Base-by-base conservation (phyloP, 768 basidiomycete species). In the Rhodotorula paludigena region DNA sequence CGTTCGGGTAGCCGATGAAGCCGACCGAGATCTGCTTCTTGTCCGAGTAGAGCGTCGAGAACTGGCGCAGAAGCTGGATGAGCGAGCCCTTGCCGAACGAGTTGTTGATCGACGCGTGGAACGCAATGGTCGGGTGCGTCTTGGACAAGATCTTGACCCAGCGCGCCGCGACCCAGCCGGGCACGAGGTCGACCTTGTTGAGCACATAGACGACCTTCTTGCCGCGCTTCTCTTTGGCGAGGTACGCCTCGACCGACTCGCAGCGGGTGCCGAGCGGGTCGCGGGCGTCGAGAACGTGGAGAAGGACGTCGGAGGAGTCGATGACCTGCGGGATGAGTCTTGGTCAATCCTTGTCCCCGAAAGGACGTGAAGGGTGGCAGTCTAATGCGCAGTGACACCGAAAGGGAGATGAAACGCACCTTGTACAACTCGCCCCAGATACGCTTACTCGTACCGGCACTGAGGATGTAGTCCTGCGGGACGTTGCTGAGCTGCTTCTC, bases 21-120 rank as follows among this genome's bases (percentile, higher is more conserved):
- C 94, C 94, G 72, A 99, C 92, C 28, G 91, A 94, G 74, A 99
- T 98, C 78, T 99, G 94, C 80, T 96, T 98, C 82, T 96, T 97
- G 81, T 99, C 96, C 18, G 91, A 90, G 79, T 98, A 96, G 44
- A 98, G 85, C 73, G 90, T 90, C 9, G 92, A 89, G 79, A 99
- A 99, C 77, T 98, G 96, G 35, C 96, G 85, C 53, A 99, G 84
- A 52, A 98, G 85, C 79, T 96, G 92, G 74, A 99, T 99, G 68
- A 99, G 86, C 28, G 96, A 91, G 28, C 94, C 94, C 80, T 99
- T 98, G 75, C 94, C 96, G 76, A 99, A 99, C 2, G 94, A 96
- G 81, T 99, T 93, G 78, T 96, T 96, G 52, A 93, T 92, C 30
- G 94, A 98, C 12, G 94, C 96, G 77, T 99, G 94, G 83, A 98